Evolutionary conservation across 495 filamentous ascomycete species (phyloP).

Genomic region (Hypoxylon trugodes): DNA sequence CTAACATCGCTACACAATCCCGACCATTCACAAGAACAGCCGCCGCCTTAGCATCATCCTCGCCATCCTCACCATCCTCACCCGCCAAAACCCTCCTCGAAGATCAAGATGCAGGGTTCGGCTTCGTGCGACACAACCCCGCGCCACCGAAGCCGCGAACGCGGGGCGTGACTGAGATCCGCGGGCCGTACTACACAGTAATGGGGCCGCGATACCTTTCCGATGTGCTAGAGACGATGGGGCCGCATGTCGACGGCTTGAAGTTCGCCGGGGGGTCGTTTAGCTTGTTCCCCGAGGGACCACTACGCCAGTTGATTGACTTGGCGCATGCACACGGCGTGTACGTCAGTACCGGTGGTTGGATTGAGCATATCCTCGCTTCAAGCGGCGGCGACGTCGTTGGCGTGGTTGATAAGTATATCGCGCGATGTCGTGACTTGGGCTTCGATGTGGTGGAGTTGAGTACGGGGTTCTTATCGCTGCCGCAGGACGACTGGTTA

Average conservation of each 20-base stretch:
- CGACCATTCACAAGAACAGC: conserved; percentile 17
- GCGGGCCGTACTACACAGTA: conserved; percentile 64
- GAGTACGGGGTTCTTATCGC: conserved; percentile 62
- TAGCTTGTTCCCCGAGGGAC: conserved; percentile 58
- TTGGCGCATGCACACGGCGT: conserved; percentile 61
- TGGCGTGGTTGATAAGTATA: conserved; percentile 60
- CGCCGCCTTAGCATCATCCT: background rate
- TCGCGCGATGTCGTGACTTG: conserved; percentile 60
- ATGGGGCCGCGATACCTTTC: conserved; percentile 63
- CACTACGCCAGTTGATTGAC: conserved; percentile 60
- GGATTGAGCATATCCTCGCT: conserved; percentile 64
- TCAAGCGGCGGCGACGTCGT: conserved; percentile 50
- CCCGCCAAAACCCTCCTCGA: conserved; percentile 52
- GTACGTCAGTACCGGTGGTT: conserved; percentile 67
- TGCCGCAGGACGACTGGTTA: conserved; percentile 65
- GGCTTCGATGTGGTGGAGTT: conserved; percentile 67
- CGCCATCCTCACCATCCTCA: background rate
- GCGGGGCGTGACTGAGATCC: conserved; percentile 63
- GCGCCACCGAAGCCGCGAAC: conserved; percentile 58
- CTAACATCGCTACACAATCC: background rate
- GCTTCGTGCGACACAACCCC: conserved; percentile 63
- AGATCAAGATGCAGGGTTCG: conserved; percentile 61
- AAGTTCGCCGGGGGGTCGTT: conserved; percentile 69
- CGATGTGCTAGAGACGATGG: conserved; percentile 65
- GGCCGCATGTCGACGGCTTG: conserved; percentile 63